Percentiles rank a stretch among this genome's conserved stretches.
Conservation (phyloP, 805 yeast species). For the Candida silvatica region DNA sequence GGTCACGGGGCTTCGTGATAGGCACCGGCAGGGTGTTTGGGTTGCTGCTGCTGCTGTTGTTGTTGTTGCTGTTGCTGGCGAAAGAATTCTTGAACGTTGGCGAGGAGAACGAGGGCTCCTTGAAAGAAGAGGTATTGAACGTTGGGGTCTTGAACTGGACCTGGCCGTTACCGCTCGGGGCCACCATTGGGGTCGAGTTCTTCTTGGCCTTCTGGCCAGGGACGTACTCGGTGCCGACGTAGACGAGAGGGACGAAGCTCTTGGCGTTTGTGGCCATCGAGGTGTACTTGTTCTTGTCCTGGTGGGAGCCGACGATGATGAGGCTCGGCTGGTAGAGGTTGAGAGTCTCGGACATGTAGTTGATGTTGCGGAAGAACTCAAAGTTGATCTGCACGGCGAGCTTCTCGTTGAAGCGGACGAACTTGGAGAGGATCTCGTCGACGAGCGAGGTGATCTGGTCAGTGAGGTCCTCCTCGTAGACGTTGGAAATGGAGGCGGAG, state of each 20-base stretch:
- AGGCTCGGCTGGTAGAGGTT: slow-evolving; percentile 51
- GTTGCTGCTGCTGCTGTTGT: too few relatives aligned
- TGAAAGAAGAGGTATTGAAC: too few relatives aligned
- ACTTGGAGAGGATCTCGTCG: slow-evolving; percentile 27
- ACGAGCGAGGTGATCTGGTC: slow-evolving; percentile 27
- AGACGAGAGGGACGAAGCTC: slow-evolving; percentile 19
- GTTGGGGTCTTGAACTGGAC: background rate
- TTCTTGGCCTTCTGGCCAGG: background rate
- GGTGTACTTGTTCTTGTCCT: slow-evolving; percentile 17
- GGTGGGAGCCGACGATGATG: slow-evolving; percentile 32
- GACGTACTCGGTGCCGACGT: slow-evolving; percentile 12
- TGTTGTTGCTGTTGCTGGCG: too few relatives aligned
- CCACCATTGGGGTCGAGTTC: background rate
- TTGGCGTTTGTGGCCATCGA: slow-evolving; percentile 18
- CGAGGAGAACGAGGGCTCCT: too few relatives aligned
- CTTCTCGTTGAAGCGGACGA: slow-evolving; percentile 23
- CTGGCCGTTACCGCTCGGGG: background rate
- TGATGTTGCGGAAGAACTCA: slow-evolving; percentile 44
- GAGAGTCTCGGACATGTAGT: slow-evolving; percentile 44
- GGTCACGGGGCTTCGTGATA: slow-evolving; percentile 4
- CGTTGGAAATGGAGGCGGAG: slow-evolving; percentile 19
- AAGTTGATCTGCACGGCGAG: slow-evolving; percentile 40
- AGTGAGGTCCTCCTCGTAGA: slow-evolving; percentile 12
- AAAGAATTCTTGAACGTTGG: too few relatives aligned
- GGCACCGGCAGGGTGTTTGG: slow-evolving; percentile 17